Percentiles rank a stretch among this genome's conserved stretches.
These are phyloP conservation scores for Silene latifolia DNA, from an alignment of 148 eudicot genomes.

Conservation along the genomic window DNA sequence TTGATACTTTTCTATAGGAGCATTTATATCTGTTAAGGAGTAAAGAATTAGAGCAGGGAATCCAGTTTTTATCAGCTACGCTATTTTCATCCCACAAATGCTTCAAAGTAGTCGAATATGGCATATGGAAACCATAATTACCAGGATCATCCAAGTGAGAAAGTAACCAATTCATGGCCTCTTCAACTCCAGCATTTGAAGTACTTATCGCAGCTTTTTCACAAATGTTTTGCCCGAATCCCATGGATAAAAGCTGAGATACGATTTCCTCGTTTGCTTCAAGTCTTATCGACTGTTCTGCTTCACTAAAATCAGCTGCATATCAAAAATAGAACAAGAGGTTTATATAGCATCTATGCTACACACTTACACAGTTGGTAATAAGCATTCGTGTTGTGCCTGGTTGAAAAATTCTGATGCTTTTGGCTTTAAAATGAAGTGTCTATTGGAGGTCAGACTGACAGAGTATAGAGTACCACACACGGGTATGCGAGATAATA, in stretches of 20 bases:
- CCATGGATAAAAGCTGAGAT: constrained; percentile 79
- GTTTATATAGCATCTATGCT: neutral
- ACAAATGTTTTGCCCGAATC: constrained; percentile 66
- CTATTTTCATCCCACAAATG: neutral
- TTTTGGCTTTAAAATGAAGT: neutral
- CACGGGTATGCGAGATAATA: neutral
- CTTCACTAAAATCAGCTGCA: constrained; percentile 40
- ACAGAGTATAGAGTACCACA: neutral
- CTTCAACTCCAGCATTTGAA: constrained; percentile 81
- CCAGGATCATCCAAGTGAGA: constrained; percentile 98
- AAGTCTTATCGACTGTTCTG: constrained; percentile 29
- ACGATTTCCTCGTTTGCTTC: constrained; percentile 68
- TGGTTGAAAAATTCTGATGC: neutral
- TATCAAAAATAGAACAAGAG: neutral
- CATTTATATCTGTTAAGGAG: constrained; percentile 68
- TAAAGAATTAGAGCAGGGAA: constrained; percentile 6
- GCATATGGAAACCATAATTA: constrained; percentile 20
- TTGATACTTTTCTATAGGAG: constrained; percentile 50
- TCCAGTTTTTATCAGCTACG: neutral
- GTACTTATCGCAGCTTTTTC: constrained; percentile 89
- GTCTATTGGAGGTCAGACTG: neutral
- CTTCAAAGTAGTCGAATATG: neutral
- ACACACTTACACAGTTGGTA: no score
- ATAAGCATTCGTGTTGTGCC: neutral
- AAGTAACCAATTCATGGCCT: constrained; percentile 96